Base-by-base conservation (phyloP, 169 alveolate species). In the Plasmodium reichenowi region DNA sequence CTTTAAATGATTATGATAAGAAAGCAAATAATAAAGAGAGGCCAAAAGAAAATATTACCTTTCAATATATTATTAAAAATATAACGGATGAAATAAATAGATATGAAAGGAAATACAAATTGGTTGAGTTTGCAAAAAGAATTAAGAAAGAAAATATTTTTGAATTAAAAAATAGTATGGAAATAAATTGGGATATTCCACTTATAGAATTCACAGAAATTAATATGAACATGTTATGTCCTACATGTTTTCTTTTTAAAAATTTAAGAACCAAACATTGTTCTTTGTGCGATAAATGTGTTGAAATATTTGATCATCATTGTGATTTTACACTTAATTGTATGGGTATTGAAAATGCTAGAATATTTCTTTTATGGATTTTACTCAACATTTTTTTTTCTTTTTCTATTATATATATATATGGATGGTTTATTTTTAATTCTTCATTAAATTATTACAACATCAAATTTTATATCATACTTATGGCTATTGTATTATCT, bases 251-350 rank as follows among this genome's bases (percentile, higher is more conserved):
- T 26, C 80, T 80, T 58, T 62, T 80, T 43, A 94, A 97, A 60
- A 97, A 98, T 22, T 95, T 97, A 15, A 89, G 99, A 83, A 92
- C 97, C 8, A 95, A 96, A 54, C 99, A 98, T 89, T 98, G 99
- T 90, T 95, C 95, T 72, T 94, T 95, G 43, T 98, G 99, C 85
- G 94, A 96, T 29, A 83, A 88, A 68, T 98, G 99, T 73, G 94
- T 98, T 7, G 95, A 88, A 12, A 89, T 97, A 59, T 97, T 94
- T 91, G 99, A 98, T 88, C 99, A 98, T 92, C 99, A 98, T 85
- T 98, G 99, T 15, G 50, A 67, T 54, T 80, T 67, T 52, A 80
- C 90, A 12, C 50, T 80, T 54, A 80, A 80, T 72, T 80, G 90
- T 60, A 80, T 80, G 90, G 76, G 83, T 54, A 63, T 80, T 32